These are phyloP conservation scores for Amylostereum chailletii DNA, from an alignment of 1,284 basidiomycete genomes.

Conservation along the genomic window DNA sequence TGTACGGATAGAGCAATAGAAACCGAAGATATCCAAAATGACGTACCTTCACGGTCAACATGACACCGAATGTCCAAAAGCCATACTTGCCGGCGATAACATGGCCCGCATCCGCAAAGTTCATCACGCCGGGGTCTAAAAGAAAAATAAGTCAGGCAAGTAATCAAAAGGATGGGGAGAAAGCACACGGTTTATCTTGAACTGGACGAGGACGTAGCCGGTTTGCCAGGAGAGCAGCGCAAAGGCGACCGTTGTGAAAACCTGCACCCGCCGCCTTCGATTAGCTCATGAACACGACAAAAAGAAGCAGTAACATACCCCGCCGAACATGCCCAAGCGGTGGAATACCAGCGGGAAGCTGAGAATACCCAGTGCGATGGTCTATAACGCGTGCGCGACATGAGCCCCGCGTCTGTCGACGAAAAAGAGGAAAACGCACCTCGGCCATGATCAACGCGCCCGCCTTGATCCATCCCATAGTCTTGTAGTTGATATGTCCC, in stretches of 20 bases:
- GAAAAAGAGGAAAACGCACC: not conserved
- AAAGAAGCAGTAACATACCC: not conserved
- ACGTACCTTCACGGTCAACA: constrained; percentile 5
- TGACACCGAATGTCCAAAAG: constrained; percentile 6
- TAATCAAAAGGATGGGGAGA: not conserved
- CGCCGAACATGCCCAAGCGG: constrained; percentile 7
- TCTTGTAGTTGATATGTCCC: constrained; percentile 4
- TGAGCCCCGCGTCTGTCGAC: not conserved
- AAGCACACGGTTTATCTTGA: constrained; percentile 7
- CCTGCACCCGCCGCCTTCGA: not conserved
- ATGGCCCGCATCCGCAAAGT: constrained; percentile 7
- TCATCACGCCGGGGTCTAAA: constrained; percentile 7
- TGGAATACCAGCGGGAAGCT: constrained; percentile 7
- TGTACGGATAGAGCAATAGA: not conserved
- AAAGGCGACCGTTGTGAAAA: constrained; percentile 6
- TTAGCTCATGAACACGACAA: not conserved
- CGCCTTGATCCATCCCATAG: constrained; percentile 8
- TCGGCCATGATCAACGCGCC: constrained; percentile 8
- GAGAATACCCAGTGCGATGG: constrained; percentile 7
- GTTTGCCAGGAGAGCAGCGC: constrained; percentile 6
- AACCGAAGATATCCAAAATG: not conserved
- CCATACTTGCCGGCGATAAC: constrained; percentile 3
- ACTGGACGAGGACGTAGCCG: constrained; percentile 7
- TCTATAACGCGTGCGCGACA: not conserved
- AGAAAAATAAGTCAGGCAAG: not conserved